These are phyloP conservation scores for Canna indica DNA, from an alignment of 176 grass and related monocot species.

Conservation along the genomic window DNA sequence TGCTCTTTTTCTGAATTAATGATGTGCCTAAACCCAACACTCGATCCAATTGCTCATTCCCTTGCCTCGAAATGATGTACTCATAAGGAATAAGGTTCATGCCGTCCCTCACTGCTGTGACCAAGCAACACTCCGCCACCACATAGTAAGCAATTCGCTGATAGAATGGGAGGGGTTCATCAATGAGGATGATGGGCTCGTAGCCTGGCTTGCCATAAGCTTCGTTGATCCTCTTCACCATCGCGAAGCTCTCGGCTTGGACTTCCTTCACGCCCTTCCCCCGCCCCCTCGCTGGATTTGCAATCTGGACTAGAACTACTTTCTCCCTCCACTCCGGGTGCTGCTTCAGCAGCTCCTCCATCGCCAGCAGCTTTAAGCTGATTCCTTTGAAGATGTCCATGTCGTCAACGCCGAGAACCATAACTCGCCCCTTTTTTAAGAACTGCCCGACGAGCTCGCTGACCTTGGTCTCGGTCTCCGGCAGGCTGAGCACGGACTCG, in stretches of 20 bases:
- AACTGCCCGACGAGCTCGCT: constrained; percentile 48
- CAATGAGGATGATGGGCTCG: constrained; percentile 62
- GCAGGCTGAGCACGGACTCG: constrained; percentile 36
- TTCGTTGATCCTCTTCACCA: constrained; percentile 66
- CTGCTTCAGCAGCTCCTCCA: constrained; percentile 78
- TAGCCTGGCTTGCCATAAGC: constrained; percentile 45
- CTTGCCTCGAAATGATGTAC: constrained; percentile 66
- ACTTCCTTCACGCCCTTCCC: constrained; percentile 77
- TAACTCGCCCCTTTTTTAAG: constrained; percentile 46
- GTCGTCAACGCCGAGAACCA: constrained; percentile 87
- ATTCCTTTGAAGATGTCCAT: constrained; percentile 99
- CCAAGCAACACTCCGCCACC: constrained; percentile 73
- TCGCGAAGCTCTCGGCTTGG: constrained; percentile 49
- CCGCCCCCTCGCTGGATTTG: constrained; percentile 64
- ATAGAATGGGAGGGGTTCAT: constrained; percentile 67
- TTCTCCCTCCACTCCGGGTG: constrained; percentile 66
- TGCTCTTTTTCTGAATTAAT: constrained; percentile 57
- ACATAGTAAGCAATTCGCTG: constrained; percentile 80
- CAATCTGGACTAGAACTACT: constrained; percentile 83
- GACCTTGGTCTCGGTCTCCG: constrained; percentile 62
- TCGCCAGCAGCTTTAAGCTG: constrained; percentile 77
- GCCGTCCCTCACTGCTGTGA: constrained; percentile 82
- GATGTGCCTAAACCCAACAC: constrained; percentile 35
- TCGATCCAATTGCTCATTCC: constrained; percentile 46
- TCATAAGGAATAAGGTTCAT: constrained; percentile 97